Evolutionary conservation across 2,329 filamentous ascomycete species (phyloP).

Genomic region (Colletotrichum filicis): DNA sequence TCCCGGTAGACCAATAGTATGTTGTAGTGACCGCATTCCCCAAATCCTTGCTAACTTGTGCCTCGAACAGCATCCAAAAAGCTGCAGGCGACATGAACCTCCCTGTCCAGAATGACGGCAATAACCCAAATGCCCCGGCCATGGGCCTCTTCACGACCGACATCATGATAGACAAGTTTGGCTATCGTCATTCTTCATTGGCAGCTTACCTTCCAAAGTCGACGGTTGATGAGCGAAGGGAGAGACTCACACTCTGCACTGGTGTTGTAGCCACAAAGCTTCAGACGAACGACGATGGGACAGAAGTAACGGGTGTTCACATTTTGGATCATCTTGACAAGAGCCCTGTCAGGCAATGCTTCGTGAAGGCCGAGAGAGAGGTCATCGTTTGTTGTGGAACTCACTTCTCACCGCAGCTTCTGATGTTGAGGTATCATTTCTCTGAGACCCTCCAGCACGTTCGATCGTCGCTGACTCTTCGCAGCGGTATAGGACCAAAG

Average conservation of each 20-base stretch:
- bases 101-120: constrained; percentile 39
- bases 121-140: constrained; percentile 41
- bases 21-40: neutral
- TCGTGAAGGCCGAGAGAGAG: constrained; percentile 42
- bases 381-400: constrained; percentile 45
- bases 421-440: constrained; percentile 39
- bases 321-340: constrained; percentile 30
- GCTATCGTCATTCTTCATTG: constrained; percentile 40
- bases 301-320: constrained; percentile 40
- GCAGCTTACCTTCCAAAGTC: constrained; percentile 41
- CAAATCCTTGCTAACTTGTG: neutral
- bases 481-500: constrained; percentile 45
- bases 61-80: constrained; percentile 36
- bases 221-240: constrained; percentile 36
- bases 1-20: constrained; percentile 37
- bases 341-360: constrained; percentile 25
- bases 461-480: neutral
- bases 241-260: constrained; percentile 44
- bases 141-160: constrained; percentile 44
- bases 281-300: constrained; percentile 36
- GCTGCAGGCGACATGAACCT: constrained; percentile 42
- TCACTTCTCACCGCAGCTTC: constrained; percentile 44
- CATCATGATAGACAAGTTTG: constrained; percentile 39
- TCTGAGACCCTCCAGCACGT: neutral
- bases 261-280: constrained; percentile 43